Conservation (phyloP, 331 rosid genomes). For the Rhamnella rubrinervis region DNA sequence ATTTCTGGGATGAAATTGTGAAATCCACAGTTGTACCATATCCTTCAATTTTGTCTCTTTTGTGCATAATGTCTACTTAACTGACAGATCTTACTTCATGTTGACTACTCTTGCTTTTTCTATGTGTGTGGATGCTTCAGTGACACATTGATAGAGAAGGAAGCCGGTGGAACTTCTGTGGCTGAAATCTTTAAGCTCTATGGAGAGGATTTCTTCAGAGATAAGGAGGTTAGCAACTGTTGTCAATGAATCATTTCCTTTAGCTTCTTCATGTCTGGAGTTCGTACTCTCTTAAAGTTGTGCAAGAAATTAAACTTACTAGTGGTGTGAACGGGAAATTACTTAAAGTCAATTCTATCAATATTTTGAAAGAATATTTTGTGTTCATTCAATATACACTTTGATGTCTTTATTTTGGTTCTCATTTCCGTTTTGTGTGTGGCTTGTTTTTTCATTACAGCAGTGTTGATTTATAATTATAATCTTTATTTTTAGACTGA, state of each 20-base stretch:
- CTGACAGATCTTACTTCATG: constrained; percentile 20
- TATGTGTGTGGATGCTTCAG: constrained; percentile 45
- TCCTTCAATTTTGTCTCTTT: constrained; percentile 11
- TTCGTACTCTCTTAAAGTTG: background rate
- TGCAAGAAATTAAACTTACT: background rate
- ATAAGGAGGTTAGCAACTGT: constrained; percentile 64
- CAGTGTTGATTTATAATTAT: constrained; percentile 14
- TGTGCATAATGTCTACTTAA: constrained; percentile 7
- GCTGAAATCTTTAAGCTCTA: constrained; percentile 79
- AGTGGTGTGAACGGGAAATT: background rate
- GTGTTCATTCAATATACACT: no score
- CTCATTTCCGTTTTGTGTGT: background rate
- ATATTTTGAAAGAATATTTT: background rate
- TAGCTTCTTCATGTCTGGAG: constrained; percentile 12
- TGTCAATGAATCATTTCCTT: constrained; percentile 3
- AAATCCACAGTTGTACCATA: constrained; percentile 1
- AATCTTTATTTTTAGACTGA: constrained; percentile 58
- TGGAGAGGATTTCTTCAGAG: constrained; percentile 84
- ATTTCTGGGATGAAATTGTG: constrained; percentile 19
- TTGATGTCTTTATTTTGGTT: background rate
- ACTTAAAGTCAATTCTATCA: background rate
- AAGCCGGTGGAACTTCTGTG: constrained; percentile 63
- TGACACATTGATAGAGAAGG: constrained; percentile 75
- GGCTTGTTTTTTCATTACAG: background rate
- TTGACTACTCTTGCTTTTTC: constrained; percentile 26